These are phyloP conservation scores for Colletotrichum brevisporum DNA, from an alignment of 2,329 filamentous ascomycete genomes.

Conservation along the genomic window DNA sequence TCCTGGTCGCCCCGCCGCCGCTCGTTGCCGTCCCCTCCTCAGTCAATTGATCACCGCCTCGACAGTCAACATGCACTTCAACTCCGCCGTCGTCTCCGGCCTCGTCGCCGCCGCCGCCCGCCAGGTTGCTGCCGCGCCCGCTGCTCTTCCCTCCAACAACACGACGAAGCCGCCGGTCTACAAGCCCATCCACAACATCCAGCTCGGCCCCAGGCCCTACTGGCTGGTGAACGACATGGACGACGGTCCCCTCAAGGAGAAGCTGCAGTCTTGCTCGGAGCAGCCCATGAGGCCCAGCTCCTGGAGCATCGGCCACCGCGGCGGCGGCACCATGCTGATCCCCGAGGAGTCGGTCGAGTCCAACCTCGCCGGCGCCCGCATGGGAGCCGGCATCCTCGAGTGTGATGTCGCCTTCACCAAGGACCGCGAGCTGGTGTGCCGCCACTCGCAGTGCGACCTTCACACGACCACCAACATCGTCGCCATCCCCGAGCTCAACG, in stretches of 20 bases:
- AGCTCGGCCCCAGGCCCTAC: conserved; percentile 75
- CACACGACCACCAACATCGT: conserved; percentile 80
- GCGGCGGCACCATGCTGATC: conserved; percentile 72
- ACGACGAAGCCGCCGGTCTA: conserved; percentile 37
- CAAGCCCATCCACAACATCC: conserved; percentile 62
- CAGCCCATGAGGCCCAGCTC: conserved; percentile 62
- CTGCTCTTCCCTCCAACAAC: conserved; percentile 11
- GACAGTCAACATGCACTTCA: conserved; percentile 50
- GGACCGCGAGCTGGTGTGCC: conserved; percentile 76
- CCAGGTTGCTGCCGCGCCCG: conserved; percentile 26
- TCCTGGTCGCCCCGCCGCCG: background rate
- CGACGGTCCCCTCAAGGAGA: conserved; percentile 69
- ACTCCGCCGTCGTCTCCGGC: conserved; percentile 47
- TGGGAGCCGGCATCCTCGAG: conserved; percentile 77
- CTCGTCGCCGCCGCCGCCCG: conserved; percentile 44
- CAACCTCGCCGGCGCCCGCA: conserved; percentile 73
- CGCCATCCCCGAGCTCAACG: conserved; percentile 70
- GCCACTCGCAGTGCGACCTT: conserved; percentile 77
- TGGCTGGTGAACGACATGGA: conserved; percentile 76
- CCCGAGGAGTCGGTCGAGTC: conserved; percentile 75
- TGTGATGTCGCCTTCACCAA: conserved; percentile 78
- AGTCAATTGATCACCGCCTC: background rate
- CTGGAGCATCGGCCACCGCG: conserved; percentile 74
- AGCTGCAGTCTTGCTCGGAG: conserved; percentile 71
- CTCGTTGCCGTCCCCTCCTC: conserved; percentile 6